A percentile compares a stretch with the other conserved stretches of the same genome.
These are phyloP conservation scores for Rhizopogon salebrosus DNA, from an alignment of 768 basidiomycete species.

Conservation along the genomic window DNA sequence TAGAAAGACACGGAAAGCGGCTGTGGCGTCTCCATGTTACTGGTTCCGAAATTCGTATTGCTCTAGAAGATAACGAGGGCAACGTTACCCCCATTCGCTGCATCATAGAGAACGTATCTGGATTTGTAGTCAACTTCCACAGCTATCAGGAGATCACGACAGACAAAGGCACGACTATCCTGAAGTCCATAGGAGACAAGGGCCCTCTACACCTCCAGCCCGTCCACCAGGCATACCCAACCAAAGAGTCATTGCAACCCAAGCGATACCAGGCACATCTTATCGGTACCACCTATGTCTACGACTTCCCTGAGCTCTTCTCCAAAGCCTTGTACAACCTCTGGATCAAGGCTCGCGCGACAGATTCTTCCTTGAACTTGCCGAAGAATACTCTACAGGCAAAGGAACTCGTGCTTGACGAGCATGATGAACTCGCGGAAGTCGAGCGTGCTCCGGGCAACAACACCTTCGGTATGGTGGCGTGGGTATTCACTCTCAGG, in stretches of 20 bases:
- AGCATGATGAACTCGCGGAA: constrained; percentile 85
- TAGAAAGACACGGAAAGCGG: constrained; percentile 96
- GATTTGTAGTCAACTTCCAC: constrained; percentile 97
- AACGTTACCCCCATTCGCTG: constrained; percentile 95
- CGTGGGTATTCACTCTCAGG: constrained; percentile 88
- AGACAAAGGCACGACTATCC: constrained; percentile 90
- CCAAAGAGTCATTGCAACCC: constrained; percentile 96
- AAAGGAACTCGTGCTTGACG: constrained; percentile 90
- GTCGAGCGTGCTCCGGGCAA: constrained; percentile 91
- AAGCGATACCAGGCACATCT: constrained; percentile 99
- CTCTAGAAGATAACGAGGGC: constrained; percentile 91
- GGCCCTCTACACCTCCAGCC: constrained; percentile 95
- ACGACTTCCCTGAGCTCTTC: constrained; percentile 99
- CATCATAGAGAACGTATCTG: constrained; percentile 97
- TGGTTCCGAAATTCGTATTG: constrained; percentile 93
- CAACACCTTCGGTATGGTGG: constrained; percentile 96
- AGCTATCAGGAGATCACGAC: constrained; percentile 98
- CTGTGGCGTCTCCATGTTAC: constrained; percentile 98
- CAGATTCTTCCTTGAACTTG: constrained; percentile 58
- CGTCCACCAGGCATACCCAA: constrained; percentile 89
- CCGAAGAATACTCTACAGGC: constrained; percentile 81
- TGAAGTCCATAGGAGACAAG: constrained; percentile 98
- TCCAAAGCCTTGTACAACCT: constrained; percentile 93
- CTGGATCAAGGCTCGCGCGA: constrained; percentile 71
- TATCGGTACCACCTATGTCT: constrained; percentile 96